A percentile compares a stretch with the other conserved stretches of the same genome.
These are phyloP conservation scores for Macadamia tetraphylla DNA, from an alignment of 164 flowering plant genomes.

Conservation along the genomic window DNA sequence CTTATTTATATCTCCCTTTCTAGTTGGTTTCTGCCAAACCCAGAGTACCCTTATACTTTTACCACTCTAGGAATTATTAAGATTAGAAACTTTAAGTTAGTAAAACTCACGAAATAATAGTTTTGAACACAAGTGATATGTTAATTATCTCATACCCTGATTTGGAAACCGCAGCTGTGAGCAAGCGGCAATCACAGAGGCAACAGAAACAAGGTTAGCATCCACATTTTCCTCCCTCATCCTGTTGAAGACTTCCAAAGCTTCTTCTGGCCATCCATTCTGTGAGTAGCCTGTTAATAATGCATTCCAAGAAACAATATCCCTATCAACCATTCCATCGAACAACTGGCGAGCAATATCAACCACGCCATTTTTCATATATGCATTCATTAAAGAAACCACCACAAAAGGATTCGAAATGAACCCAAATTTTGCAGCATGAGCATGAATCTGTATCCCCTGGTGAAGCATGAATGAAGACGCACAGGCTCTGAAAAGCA, in stretches of 20 bases:
- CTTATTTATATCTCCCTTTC: too few relatives aligned
- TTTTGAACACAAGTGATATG: not conserved
- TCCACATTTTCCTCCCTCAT: constrained; percentile 6
- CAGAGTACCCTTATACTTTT: not conserved
- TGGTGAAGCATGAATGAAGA: not conserved
- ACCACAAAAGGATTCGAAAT: constrained; percentile 4
- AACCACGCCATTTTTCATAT: constrained; percentile 10
- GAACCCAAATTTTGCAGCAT: constrained; percentile 4
- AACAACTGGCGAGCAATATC: constrained; percentile 4
- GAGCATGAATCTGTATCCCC: constrained; percentile 11
- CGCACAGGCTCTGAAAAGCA: constrained; percentile 7
- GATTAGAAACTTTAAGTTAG: too few relatives aligned
- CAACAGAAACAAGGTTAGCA: constrained; percentile 9
- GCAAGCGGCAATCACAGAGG: constrained; percentile 9
- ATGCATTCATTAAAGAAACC: constrained; percentile 8
- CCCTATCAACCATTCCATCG: constrained; percentile 7
- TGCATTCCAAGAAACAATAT: constrained; percentile 14
- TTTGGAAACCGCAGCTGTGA: constrained; percentile 10
- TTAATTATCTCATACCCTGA: constrained; percentile 2
- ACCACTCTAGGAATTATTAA: too few relatives aligned
- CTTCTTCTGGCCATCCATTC: constrained; percentile 12
- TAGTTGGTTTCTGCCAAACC: too few relatives aligned
- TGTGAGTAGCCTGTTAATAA: constrained; percentile 10
- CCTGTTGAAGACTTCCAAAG: constrained; percentile 3
- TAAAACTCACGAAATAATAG: too few relatives aligned